Evolutionary conservation across 2,329 filamentous ascomycete genomes (phyloP), one percentile per base, ranked within the genome.

Genomic region (Trichophyton verrucosum): DNA sequence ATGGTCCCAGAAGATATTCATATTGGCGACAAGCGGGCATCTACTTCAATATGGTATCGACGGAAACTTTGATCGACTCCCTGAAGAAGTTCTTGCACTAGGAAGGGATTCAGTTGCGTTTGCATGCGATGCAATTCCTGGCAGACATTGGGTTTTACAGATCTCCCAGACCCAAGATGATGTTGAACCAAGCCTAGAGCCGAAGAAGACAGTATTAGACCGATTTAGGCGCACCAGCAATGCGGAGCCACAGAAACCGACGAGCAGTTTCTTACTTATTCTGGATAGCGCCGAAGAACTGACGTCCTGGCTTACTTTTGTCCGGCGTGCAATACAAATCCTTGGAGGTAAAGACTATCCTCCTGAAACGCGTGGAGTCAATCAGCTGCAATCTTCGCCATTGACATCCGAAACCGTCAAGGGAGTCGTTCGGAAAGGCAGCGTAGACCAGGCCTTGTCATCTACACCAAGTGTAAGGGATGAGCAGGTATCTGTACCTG

Each of bases 101-200:
- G 75, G 75, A 2, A 71, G 73, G 17, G 70, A 74, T 3, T 78
- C 77, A 8, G 76, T 76, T 13, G 77, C 77, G 9, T 78, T 78
- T 66, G 77, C 75, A 1, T 77, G 76, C 63, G 77, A 80, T 67
- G 76, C 74, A 6, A 76, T 80, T 61, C 76, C 76, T 0, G 77
- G 77, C 2, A 77, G 74, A 62, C 77, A 76, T 61, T 79, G 74
- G 73, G 77, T 79, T 3, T 65, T 80, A 46, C 77, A 78, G 61
- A 69, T 80, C 11, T 77, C 75, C 11, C 72, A 76, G 40, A 71
- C 70, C 2, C 65, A 70, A 3, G 65, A 67, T 38, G 57, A 47
- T 17, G 70, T 72, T 53, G 69, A 65, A 22, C 57, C 55, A 3
- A 59, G 51, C 24, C 62, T 67, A 3, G 73, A 75, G 40, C 63